Conservation (phyloP, 345 rosid genomes). For the Salix dunnii region DNA sequence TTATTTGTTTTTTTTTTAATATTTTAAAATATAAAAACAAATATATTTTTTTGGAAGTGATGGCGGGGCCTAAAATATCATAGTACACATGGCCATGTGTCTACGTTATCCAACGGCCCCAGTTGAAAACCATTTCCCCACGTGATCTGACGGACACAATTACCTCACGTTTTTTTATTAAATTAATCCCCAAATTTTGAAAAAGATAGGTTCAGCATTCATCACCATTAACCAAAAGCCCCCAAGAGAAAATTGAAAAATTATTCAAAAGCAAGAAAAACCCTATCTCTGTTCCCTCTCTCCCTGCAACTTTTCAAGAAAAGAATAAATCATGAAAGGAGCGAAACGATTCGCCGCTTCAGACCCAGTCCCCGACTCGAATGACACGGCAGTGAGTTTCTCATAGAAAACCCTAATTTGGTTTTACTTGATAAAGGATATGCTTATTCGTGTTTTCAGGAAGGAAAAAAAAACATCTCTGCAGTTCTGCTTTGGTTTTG, state of each 20-base stretch:
- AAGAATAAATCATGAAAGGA: conserved; percentile 48
- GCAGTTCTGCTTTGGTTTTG: not conserved
- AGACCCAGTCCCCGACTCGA: conserved; percentile 43
- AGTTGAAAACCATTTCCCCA: conserved; percentile 40
- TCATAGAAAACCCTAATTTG: conserved; percentile 23
- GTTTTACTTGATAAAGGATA: not conserved
- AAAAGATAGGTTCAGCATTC: not conserved
- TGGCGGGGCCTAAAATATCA: not conserved
- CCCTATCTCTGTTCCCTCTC: not conserved
- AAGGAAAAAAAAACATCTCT: not conserved
- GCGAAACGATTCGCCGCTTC: conserved; percentile 60
- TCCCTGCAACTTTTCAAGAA: not conserved
- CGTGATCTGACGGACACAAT: conserved; percentile 38
- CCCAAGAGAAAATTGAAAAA: not conserved
- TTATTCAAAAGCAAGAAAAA: not conserved
- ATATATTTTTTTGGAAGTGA: no score
- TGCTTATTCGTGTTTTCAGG: not conserved
- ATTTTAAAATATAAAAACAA: not conserved
- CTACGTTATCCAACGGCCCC: conserved; percentile 15
- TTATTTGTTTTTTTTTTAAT: no score
- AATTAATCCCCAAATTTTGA: not conserved
- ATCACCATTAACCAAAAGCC: not conserved
- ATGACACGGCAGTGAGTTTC: conserved; percentile 60
- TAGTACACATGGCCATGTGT: conserved; percentile 19
- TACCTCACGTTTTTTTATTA: conserved; percentile 2